Base-by-base conservation (phyloP, 2,329 filamentous ascomycete species). In the Ophiognomonia clavigignenti-juglandacearum region DNA sequence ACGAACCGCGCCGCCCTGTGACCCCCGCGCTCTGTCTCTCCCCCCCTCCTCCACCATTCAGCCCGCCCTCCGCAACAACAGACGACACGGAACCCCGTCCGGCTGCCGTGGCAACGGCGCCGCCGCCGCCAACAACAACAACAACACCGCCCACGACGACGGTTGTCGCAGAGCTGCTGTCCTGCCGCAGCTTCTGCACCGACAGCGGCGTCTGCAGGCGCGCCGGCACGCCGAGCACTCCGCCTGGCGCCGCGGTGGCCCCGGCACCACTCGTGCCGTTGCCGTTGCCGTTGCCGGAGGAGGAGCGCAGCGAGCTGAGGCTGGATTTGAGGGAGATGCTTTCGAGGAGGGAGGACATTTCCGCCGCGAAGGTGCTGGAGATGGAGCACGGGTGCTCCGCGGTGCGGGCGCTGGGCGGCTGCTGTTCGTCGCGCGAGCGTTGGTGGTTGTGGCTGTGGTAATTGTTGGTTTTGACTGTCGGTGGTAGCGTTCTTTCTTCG, bases 301-400 rank as follows among this genome's bases (percentile, higher is more conserved):
- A 9, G 6, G 35, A 34, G 8, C 43, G 43, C 27, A 45, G 43
- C 20, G 43, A 45, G 27, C 43, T 45, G 20, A 39, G 38, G 36
- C 43, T 45, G 6, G 43, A 45, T 36, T 45, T 45, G 43, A 45
- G 13, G 1, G 43, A 45, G 36, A 45, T 39, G 16, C 43, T 45
- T n/a, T 39, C 43, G n/a, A 45, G 36, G 11, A 45, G n/a, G 20
- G 35, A 39, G 6, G 43, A 45, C 35, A 45, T 38, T 27, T 45
- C 43, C 10, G 36, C 43, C 3, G 35, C 36, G 14, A 45, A 45
- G 14, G 36, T 34, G 43, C 26, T 45, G 11, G 43, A 45, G 5
- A 45, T 24, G 6, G 43, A 45, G 26, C 20, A 36, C 26, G 19
- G n/a, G 4, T n/a, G 18, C 19, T 22, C 2, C 11, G 9, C 16